A percentile compares a stretch with the other conserved stretches of the same genome.
phyloP scores from a whole-genome alignment of 768 basidiomycete species.

The Mycena indigotica region DNA sequence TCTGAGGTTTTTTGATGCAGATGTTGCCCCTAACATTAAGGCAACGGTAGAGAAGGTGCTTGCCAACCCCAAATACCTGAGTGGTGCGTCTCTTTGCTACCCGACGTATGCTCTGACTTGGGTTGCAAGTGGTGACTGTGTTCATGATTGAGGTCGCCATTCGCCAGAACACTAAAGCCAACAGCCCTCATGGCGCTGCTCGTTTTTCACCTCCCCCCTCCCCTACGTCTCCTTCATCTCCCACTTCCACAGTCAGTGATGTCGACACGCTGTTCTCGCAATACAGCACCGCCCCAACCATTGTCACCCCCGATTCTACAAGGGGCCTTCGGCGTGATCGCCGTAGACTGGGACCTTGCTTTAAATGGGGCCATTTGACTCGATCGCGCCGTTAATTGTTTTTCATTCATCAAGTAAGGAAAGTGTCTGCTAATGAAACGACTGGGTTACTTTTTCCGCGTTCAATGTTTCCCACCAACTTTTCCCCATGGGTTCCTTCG shows the following conservation, averaged over 20 bases:
- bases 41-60: constrained; percentile 23
- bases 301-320: constrained; percentile 30
- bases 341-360: no score
- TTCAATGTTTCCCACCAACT: no score
- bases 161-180: constrained; percentile 9
- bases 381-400: no score
- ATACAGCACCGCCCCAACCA: constrained; percentile 24
- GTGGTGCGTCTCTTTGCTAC: constrained; percentile 29
- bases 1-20: constrained; percentile 32
- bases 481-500: no score
- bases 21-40: constrained; percentile 26
- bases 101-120: constrained; percentile 27
- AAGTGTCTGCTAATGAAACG: no score
- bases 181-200: constrained; percentile 2
- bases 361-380: no score
- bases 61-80: constrained; percentile 24
- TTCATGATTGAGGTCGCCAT: constrained; percentile 31
- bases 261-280: constrained; percentile 16
- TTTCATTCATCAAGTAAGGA: no score
- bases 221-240: no score
- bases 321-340: no score
- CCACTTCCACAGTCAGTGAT: constrained; percentile 20
- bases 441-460: no score
- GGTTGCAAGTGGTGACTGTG: constrained; percentile 31
- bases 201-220: neutral